Evolutionary conservation across 2,329 filamentous ascomycete genomes (phyloP).

Genomic region (Fusarium camptoceras): DNA sequence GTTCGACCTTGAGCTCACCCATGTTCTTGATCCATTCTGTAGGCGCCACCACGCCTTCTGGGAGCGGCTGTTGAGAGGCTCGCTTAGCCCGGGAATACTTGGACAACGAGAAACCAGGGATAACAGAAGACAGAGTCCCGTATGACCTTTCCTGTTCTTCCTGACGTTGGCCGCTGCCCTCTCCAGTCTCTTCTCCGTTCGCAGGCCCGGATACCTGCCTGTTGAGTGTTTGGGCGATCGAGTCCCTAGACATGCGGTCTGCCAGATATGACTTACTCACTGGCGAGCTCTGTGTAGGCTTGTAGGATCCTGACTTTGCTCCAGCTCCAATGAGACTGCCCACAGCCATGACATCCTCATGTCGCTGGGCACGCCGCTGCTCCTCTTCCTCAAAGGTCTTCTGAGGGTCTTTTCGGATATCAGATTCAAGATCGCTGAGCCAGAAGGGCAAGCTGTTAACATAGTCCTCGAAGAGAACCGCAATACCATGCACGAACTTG

Average conservation of each 20-base stretch:
- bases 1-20: slow-evolving; percentile 91
- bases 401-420: slow-evolving; percentile 94
- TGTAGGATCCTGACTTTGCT: slow-evolving; percentile 64
- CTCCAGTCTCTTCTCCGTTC: slow-evolving; percentile 52
- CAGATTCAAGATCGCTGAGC: slow-evolving; percentile 89
- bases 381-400: slow-evolving; percentile 92
- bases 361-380: slow-evolving; percentile 80
- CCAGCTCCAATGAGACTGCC: slow-evolving; percentile 85
- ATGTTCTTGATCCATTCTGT: slow-evolving; percentile 93
- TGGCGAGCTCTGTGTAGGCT: slow-evolving; percentile 73
- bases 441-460: slow-evolving; percentile 98
- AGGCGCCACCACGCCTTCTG: slow-evolving; percentile 89
- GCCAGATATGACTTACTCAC: slow-evolving; percentile 73
- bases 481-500: slow-evolving; percentile 95
- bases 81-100: slow-evolving; percentile 75
- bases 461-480: slow-evolving; percentile 91
- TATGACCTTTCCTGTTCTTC: slow-evolving; percentile 57
- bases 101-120: slow-evolving; percentile 85
- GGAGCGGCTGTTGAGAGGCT: slow-evolving; percentile 66
- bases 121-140: slow-evolving; percentile 74
- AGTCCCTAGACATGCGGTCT: slow-evolving; percentile 61
- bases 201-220: slow-evolving; percentile 40
- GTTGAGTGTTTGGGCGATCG: slow-evolving; percentile 48
- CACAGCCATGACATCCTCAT: slow-evolving; percentile 88
- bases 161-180: slow-evolving; percentile 51